Base-by-base conservation (phyloP, 2,329 filamentous ascomycete genomes). In the Calonectria naviculata region DNA sequence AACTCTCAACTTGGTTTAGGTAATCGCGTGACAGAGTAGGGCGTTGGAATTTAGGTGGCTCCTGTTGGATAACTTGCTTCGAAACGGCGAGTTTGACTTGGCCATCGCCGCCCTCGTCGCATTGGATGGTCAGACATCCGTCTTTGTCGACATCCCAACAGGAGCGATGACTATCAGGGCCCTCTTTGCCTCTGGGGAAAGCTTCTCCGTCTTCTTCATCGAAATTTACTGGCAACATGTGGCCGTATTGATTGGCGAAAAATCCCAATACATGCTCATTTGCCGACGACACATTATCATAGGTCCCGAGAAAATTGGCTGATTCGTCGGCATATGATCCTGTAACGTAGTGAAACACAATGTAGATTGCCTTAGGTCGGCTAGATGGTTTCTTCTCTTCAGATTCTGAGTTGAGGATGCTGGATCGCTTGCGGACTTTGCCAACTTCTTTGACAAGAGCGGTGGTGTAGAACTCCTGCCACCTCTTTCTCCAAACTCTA, bases 381-480 rank as follows among this genome's bases (percentile, higher is more conserved):
- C 3, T 5, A 21, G 6, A 3, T 5, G 21, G 1, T 5, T 38
- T 15, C 1, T 6, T 10, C 3, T 24, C 21, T 1, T 5, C 24
- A 4, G 52, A 19, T 2, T 15, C 15, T 6, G 13, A 8, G 8
- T 17, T 24, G 6, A 21, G 13, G 21, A 15, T 2, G 5, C 17
- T 38, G 2, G 2, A 15, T 38, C 12, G 9, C 21, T 38, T 26
- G 5, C 52, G 21, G 12, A 26, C n/a, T 15, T 3, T 10, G 31
- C 31, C 52, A 19, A 36, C 2, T 1, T 26, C 12, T 36, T 10
- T 2, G n/a, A 56, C 21, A 36, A 56, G 24, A 9, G 42, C 12
- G 42, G 2, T 17, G 12, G 19, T 21, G 17, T 24, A 36, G 24
- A 36, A 12, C 1, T 6, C 4, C n/a, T 17, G 10, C 52, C 52